Evolutionary conservation across 768 basidiomycete genomes (phyloP).

Genomic region (Steccherinum ochraceum): DNA sequence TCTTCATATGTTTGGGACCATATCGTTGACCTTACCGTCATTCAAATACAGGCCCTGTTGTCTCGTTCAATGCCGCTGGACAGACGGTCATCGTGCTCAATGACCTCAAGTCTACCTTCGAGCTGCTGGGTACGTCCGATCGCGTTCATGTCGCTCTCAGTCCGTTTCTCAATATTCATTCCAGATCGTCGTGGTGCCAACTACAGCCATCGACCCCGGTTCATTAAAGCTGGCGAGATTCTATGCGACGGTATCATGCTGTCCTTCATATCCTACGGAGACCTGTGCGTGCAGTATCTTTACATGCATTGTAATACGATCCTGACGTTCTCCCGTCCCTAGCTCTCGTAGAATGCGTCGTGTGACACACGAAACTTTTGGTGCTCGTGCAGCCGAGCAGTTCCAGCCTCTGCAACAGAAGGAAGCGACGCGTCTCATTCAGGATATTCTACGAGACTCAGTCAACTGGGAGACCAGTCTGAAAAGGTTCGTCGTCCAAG

Average conservation of each 20-base stretch:
- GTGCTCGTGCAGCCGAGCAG: background rate
- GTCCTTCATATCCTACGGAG: background rate
- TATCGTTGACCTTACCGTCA: background rate
- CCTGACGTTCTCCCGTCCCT: background rate
- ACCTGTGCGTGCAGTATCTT: background rate
- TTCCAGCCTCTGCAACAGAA: background rate
- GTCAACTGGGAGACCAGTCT: background rate
- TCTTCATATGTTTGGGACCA: background rate
- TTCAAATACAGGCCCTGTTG: background rate
- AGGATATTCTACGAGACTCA: background rate
- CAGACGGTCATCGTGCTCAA: conserved; percentile 1
- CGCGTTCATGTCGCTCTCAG: background rate
- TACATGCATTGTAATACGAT: background rate
- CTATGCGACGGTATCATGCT: background rate
- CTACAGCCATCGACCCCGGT: conserved; percentile 3
- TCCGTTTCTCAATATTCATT: too few relatives aligned
- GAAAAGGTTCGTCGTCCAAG: conserved; percentile 3
- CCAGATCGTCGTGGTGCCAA: background rate
- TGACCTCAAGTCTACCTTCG: background rate
- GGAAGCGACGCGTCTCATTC: background rate
- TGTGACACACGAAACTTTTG: conserved; percentile 1
- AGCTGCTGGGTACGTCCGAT: background rate
- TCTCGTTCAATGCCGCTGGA: conserved; percentile 2
- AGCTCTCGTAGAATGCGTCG: conserved; percentile 4
- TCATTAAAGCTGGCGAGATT: conserved; percentile 1